These are phyloP conservation scores for Diaporthe citri DNA, from an alignment of 2,329 filamentous ascomycete genomes.

Conservation along the genomic window DNA sequence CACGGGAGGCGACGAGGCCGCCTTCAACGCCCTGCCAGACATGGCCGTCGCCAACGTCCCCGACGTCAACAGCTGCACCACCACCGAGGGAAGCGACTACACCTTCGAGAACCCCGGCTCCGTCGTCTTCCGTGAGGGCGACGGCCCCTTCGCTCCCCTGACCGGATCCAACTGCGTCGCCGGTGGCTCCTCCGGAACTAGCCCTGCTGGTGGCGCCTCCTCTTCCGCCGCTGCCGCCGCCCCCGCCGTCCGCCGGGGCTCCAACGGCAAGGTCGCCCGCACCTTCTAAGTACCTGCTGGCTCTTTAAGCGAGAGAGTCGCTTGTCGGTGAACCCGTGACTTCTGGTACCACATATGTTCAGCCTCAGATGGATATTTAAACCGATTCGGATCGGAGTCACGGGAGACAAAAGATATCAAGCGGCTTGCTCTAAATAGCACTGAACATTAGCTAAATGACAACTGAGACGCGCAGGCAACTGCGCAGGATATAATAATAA, in stretches of 20 bases:
- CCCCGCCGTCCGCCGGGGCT: constrained; percentile 13
- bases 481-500: constrained; percentile 15
- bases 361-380: constrained; percentile 6
- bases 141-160: constrained; percentile 32
- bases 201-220: background rate
- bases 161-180: constrained; percentile 20
- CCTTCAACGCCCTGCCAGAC: constrained; percentile 74
- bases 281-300: background rate
- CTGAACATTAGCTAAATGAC: constrained; percentile 11
- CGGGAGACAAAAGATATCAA: constrained; percentile 3
- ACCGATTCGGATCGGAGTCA: background rate
- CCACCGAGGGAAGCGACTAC: constrained; percentile 67
- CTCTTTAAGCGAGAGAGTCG: background rate
- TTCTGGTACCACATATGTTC: background rate
- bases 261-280: constrained; percentile 19
- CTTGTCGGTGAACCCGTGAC: background rate
- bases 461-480: constrained; percentile 3
- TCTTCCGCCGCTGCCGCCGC: background rate
- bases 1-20: constrained; percentile 56
- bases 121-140: constrained; percentile 13
- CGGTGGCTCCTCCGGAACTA: background rate
- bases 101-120: constrained; percentile 56
- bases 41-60: constrained; percentile 82
- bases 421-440: background rate
- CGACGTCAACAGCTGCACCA: constrained; percentile 60